These are phyloP conservation scores for Pseudoscleropodium purum DNA, from an alignment of 225 moss, liverwort and hornwort genomes.

Conservation along the genomic window DNA sequence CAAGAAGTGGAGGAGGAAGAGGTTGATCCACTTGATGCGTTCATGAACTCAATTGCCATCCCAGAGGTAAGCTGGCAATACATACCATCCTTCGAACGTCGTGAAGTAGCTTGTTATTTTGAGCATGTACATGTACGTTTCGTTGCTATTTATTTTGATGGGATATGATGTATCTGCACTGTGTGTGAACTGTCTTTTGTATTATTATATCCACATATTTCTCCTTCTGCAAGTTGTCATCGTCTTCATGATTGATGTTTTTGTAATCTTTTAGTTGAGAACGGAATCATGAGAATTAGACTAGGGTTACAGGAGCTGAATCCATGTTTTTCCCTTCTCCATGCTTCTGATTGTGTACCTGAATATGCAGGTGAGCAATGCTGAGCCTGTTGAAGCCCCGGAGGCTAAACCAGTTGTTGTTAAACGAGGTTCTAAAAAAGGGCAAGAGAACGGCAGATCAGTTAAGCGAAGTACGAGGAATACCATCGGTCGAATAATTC, in stretches of 20 bases:
- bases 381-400: constrained; percentile 14
- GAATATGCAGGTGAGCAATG: constrained; percentile 21
- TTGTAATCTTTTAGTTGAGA: background rate
- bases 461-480: constrained; percentile 53
- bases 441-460: constrained; percentile 52
- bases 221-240: background rate
- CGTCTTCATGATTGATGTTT: background rate
- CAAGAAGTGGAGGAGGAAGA: constrained; percentile 57
- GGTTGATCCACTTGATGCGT: constrained; percentile 92
- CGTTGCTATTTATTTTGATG: background rate
- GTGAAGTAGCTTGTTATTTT: background rate
- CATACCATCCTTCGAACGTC: background rate
- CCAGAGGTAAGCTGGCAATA: constrained; percentile 54
- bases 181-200: background rate
- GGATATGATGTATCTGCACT: background rate
- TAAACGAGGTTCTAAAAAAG: constrained; percentile 32
- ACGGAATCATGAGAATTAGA: background rate
- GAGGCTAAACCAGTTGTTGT: constrained; percentile 7
- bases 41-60: constrained; percentile 91
- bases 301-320: background rate
- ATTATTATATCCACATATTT: background rate
- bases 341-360: background rate
- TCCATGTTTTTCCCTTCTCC: background rate
- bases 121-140: background rate
- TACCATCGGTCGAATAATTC: constrained; percentile 71